Base-by-base conservation (phyloP, 2,329 filamentous ascomycete species). In the Penicillium glabrum region DNA sequence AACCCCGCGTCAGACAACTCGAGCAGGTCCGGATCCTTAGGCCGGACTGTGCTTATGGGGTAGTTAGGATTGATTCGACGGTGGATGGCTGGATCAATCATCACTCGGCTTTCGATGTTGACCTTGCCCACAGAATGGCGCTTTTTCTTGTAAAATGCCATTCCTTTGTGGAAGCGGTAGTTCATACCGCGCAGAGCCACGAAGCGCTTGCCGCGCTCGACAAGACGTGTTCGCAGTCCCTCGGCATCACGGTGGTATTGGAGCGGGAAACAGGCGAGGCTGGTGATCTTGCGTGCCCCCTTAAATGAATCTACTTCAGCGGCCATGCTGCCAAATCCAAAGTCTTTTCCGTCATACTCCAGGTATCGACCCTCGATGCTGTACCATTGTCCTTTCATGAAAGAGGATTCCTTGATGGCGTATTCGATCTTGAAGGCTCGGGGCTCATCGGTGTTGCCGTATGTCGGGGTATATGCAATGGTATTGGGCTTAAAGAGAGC, bases 31-130 rank as follows among this genome's bases (percentile, higher is more conserved):
- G 85, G 82, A 56, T 92, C 88, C 64, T 89, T 88, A 0, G 89
- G 85, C 49, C 88, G 87, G 53, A 96, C 86, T 1, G 84, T 81
- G 23, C 89, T 90, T 65, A 93, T 85, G 0, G 84, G 84, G 64
- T 96, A 96, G 70, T 96, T 96, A 1, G 92, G 90, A 63, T 95
- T 90, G 72, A 93, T 90, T 33, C 90, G 85, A 9, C 91, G 86
- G 75, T 96, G 92, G 43, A 89, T 90, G 3, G 86, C 86, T 0
- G 91, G 86, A 68, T 96, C 93, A 24, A 96, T 81, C 91, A 96
- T 96, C 61, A 96, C 83, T 29, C 93, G 87, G 19, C 91, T 89
- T 61, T 92, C 91, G 72, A 96, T 88, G 68, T 91, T 91, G 73
- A 96, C 88, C 72, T 91, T 93, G 69, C 89, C 78, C 14, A 90